Conservation (phyloP, 108 stramenopile species). For the Craspedostauros australis region DNA sequence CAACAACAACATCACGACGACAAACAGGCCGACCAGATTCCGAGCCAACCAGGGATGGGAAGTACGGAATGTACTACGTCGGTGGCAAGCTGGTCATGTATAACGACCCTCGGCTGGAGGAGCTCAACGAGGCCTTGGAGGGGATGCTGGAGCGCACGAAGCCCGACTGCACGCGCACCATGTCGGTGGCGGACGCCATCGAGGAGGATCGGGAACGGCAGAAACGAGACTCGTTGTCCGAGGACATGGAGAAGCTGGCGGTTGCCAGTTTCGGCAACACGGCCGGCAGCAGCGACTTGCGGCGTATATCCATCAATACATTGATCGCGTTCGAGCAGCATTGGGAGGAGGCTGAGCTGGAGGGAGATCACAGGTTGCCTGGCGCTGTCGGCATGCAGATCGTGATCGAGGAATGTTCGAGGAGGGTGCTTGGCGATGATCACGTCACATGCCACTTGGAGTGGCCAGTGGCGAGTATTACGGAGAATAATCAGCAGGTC, state of each 20-base stretch:
- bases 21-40: conserved; percentile 9
- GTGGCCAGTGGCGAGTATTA: conserved; percentile 5
- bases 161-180: not conserved
- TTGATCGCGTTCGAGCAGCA: conserved; percentile 21
- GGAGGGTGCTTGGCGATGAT: no score
- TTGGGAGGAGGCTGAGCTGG: conserved; percentile 26
- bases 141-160: conserved; percentile 2
- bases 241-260: conserved; percentile 9
- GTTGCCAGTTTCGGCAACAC: conserved; percentile 41
- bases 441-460: not conserved
- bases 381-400: conserved; percentile 12
- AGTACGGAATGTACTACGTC: conserved; percentile 38
- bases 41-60: conserved; percentile 18
- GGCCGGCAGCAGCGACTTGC: conserved; percentile 22
- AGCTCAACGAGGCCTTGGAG: conserved; percentile 18
- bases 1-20: not conserved
- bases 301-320: conserved; percentile 8
- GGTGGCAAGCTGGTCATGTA: conserved; percentile 22
- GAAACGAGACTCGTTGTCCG: not conserved
- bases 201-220: not conserved
- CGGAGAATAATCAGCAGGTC: no score
- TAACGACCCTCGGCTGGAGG: conserved; percentile 14
- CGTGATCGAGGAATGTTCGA: no score
- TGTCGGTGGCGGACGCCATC: conserved; percentile 3
- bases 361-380: conserved; percentile 22